Percentiles rank a stretch among this genome's conserved stretches.
phyloP scores from a whole-genome alignment of 2,329 filamentous ascomycete species.

The Fusarium poae region DNA sequence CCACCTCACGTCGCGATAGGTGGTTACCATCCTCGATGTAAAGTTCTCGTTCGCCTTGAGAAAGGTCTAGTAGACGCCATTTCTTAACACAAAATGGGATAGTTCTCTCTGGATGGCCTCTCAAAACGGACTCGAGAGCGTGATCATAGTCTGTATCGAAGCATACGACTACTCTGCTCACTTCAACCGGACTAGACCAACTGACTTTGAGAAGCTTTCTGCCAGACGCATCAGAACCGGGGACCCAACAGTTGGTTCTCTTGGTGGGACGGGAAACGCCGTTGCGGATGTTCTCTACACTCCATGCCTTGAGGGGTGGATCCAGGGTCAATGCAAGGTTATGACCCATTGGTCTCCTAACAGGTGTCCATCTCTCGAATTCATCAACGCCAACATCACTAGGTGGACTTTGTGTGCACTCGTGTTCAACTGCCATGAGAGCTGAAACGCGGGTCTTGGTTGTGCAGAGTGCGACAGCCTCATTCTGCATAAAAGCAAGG shows the following conservation, averaged over 20 bases:
- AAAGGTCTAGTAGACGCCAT: conserved; percentile 9
- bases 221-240: background rate
- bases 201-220: background rate
- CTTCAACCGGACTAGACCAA: background rate
- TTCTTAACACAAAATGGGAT: conserved; percentile 27
- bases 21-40: conserved; percentile 17
- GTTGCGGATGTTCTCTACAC: background rate
- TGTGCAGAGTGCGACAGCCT: conserved; percentile 15
- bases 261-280: conserved; percentile 11
- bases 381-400: conserved; percentile 17
- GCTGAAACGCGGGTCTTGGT: conserved; percentile 16
- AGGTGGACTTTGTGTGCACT: conserved; percentile 10
- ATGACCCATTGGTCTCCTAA: conserved; percentile 5
- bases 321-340: conserved; percentile 10
- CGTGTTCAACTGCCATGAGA: conserved; percentile 25
- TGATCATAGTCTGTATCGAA: conserved; percentile 29
- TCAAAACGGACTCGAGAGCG: conserved; percentile 12
- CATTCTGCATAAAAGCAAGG: conserved; percentile 12
- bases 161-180: background rate
- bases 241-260: conserved; percentile 25
- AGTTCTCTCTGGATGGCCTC: conserved; percentile 17
- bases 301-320: conserved; percentile 4
- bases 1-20: conserved; percentile 1
- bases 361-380: conserved; percentile 24
- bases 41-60: background rate